A percentile compares a stretch with the other conserved stretches of the same genome.
phyloP scores from a whole-genome alignment of 2,329 filamentous ascomycete species.

The Fusarium nurragi region DNA sequence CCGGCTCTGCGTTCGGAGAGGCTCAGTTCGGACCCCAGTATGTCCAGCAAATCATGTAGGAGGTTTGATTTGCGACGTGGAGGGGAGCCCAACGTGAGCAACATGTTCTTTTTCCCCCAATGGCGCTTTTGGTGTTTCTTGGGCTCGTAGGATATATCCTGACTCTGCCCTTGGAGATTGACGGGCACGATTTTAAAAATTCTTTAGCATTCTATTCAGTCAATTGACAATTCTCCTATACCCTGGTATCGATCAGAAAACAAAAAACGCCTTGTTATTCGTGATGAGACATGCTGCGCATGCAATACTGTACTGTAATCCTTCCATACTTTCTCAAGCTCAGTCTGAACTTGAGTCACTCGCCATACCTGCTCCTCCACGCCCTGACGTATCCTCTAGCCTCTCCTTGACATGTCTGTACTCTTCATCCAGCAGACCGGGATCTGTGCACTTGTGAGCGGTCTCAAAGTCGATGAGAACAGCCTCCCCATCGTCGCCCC shows the following conservation, averaged over 20 bases:
- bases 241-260: constrained; percentile 24
- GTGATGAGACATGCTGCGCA: constrained; percentile 3
- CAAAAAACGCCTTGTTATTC: constrained; percentile 2
- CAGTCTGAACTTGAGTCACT: constrained; percentile 43
- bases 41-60: constrained; percentile 46
- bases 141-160: constrained; percentile 20
- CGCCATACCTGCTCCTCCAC: constrained; percentile 41
- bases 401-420: constrained; percentile 36
- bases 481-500: constrained; percentile 38
- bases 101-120: constrained; percentile 2
- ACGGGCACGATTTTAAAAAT: constrained; percentile 3
- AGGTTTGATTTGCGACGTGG: background rate
- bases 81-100: background rate
- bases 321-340: background rate
- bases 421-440: constrained; percentile 38
- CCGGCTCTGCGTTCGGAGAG: constrained; percentile 43
- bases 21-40: constrained; percentile 46
- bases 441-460: constrained; percentile 41
- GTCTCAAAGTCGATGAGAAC: constrained; percentile 49
- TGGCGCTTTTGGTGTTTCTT: constrained; percentile 33
- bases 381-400: constrained; percentile 40
- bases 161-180: background rate
- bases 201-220: constrained; percentile 19
- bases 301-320: constrained; percentile 3
- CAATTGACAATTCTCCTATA: constrained; percentile 21